Conservation (phyloP, 2,329 filamentous ascomycete genomes). For the Elsinoe arachidis region DNA sequence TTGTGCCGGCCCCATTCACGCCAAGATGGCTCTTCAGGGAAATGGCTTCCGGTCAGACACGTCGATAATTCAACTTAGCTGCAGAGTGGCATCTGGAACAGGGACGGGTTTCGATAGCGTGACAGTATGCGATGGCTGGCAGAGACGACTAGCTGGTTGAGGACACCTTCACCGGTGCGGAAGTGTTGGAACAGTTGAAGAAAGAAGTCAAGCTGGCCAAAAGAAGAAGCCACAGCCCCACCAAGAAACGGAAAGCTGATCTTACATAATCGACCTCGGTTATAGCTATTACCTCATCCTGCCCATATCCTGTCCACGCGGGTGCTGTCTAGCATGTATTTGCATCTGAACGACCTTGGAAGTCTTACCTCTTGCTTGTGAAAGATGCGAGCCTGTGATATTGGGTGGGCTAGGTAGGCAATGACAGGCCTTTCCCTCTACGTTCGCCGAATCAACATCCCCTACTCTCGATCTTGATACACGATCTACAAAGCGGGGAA, state of each 20-base stretch:
- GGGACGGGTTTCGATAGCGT: not conserved
- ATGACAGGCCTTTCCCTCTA: not conserved
- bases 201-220: not conserved
- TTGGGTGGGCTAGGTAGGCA: not conserved
- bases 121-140: not conserved
- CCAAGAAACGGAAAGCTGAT: not conserved
- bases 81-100: not conserved
- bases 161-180: not conserved
- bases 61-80: not conserved
- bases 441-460: not conserved
- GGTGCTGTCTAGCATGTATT: not conserved
- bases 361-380: not conserved
- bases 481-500: constrained; percentile 3
- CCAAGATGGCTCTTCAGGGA: not conserved
- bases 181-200: not conserved
- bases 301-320: too few relatives aligned
- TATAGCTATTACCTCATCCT: not conserved
- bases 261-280: constrained; percentile 1
- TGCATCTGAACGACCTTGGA: not conserved
- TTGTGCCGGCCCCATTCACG: too few relatives aligned
- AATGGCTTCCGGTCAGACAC: not conserved
- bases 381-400: too few relatives aligned
- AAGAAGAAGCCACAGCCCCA: not conserved
- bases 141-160: not conserved
- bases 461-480: not conserved